Percentiles rank a stretch among this genome's conserved stretches.
Conservation (phyloP, 2,329 filamentous ascomycete genomes). For the Ceratocystis albifundus region DNA sequence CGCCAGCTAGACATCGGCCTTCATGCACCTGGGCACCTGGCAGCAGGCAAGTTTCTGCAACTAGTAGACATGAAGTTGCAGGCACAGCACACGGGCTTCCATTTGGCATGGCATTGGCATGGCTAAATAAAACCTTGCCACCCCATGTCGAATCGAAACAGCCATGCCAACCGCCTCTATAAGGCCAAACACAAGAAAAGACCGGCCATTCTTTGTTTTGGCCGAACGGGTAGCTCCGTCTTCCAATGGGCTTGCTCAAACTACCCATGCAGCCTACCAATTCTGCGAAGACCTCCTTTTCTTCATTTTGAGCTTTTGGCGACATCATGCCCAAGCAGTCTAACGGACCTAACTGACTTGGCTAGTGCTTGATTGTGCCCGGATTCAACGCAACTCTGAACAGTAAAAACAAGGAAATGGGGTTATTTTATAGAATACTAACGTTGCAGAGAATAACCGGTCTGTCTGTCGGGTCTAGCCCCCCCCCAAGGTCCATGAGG, state of each 20-base stretch:
- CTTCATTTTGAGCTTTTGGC: not conserved
- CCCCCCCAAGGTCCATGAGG: not conserved
- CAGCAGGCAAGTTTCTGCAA: not conserved
- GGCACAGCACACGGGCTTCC: not conserved
- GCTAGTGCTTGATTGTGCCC: not conserved
- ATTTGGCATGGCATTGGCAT: not conserved
- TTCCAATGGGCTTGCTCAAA: conserved; percentile 5
- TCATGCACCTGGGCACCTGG: not conserved
- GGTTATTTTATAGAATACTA: not conserved
- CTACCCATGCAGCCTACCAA: not conserved
- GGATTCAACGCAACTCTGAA: not conserved
- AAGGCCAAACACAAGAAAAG: not conserved
- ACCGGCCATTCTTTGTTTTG: not conserved
- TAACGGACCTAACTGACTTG: not conserved
- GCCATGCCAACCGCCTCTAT: not conserved
- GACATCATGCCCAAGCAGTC: conserved; percentile 2
- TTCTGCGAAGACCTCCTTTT: not conserved
- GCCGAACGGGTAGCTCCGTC: conserved; percentile 1
- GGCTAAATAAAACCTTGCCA: not conserved
- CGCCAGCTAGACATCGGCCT: not conserved
- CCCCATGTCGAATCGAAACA: not conserved
- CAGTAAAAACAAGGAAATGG: not conserved
- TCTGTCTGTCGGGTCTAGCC: not conserved
- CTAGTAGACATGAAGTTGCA: not conserved
- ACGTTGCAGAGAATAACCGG: not conserved